Evolutionary conservation across 208 protist genomes (phyloP).

Genomic region (Acanthamoeba divionensis): DNA sequence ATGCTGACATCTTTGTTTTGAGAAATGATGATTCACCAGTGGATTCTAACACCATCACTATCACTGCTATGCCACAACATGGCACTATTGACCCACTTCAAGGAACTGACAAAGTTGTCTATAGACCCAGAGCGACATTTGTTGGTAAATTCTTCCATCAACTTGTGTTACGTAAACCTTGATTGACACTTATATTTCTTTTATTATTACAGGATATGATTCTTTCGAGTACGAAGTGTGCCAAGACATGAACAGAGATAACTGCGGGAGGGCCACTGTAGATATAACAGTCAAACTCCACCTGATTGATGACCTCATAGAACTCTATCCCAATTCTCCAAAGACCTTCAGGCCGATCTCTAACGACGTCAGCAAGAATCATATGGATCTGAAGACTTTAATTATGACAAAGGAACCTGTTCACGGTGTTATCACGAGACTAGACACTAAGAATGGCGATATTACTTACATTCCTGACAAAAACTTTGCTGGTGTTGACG

Average conservation of each 20-base stretch:
- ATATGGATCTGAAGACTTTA: not conserved
- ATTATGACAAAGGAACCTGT: not conserved
- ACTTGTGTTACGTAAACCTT: too few species aligned
- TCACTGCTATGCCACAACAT: not conserved
- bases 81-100: not conserved
- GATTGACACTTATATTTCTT: not conserved
- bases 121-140: not conserved
- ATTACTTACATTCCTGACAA: not conserved
- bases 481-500: constrained; percentile 14
- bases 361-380: not conserved
- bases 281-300: not conserved
- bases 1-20: not conserved
- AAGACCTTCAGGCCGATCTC: not conserved
- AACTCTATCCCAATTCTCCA: not conserved
- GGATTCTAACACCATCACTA: not conserved
- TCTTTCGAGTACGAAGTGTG: constrained; percentile 39
- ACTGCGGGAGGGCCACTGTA: not conserved
- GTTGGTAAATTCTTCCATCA: not conserved
- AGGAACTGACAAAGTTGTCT: not conserved
- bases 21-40: not conserved
- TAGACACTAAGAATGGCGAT: not conserved
- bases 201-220: not conserved
- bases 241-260: not conserved
- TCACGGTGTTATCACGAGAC: not conserved
- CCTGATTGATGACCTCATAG: not conserved